Evolutionary conservation across 768 basidiomycete genomes (phyloP).

Genomic region (Boletellus sp.): DNA sequence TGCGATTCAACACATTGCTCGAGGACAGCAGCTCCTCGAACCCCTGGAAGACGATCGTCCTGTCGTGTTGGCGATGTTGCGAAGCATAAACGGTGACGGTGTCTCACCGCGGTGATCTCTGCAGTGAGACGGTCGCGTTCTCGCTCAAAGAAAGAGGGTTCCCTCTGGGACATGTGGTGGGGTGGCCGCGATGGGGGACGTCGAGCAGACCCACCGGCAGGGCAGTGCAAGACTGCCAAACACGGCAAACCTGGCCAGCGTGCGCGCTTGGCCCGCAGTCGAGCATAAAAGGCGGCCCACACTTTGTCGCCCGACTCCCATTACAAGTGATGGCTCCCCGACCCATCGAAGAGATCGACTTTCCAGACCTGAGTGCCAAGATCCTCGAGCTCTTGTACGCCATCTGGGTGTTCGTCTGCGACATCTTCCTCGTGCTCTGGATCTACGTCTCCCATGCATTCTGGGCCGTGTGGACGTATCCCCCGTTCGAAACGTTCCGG

Average conservation of each 20-base stretch:
- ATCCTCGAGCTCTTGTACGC: conserved; percentile 13
- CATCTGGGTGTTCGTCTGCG: conserved; percentile 4
- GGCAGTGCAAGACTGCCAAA: too few species aligned
- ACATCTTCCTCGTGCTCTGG: conserved; percentile 7
- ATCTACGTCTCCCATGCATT: conserved; percentile 6
- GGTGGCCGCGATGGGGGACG: too few species aligned
- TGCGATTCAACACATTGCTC: conserved; percentile 83
- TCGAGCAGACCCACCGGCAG: too few species aligned
- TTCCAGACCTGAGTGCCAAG: conserved; percentile 12
- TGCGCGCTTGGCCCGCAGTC: too few species aligned
- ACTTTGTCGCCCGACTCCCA: background rate
- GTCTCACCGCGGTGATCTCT: conserved; percentile 68
- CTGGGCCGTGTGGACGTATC: conserved; percentile 16
- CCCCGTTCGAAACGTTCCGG: conserved; percentile 22
- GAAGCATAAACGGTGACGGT: background rate
- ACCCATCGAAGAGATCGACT: conserved; percentile 18
- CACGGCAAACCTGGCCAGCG: too few species aligned
- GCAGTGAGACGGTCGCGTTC: conserved; percentile 72
- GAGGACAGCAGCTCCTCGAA: conserved; percentile 86
- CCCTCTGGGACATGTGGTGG: conserved; percentile 34
- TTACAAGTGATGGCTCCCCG: conserved; percentile 12
- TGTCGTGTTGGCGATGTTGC: background rate
- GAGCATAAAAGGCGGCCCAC: too few species aligned
- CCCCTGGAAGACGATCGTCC: conserved; percentile 43
- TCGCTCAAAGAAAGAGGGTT: conserved; percentile 67